Evolutionary conservation across 2,329 filamentous ascomycete genomes (phyloP).

Genomic region (Diaporthe aspalathi): DNA sequence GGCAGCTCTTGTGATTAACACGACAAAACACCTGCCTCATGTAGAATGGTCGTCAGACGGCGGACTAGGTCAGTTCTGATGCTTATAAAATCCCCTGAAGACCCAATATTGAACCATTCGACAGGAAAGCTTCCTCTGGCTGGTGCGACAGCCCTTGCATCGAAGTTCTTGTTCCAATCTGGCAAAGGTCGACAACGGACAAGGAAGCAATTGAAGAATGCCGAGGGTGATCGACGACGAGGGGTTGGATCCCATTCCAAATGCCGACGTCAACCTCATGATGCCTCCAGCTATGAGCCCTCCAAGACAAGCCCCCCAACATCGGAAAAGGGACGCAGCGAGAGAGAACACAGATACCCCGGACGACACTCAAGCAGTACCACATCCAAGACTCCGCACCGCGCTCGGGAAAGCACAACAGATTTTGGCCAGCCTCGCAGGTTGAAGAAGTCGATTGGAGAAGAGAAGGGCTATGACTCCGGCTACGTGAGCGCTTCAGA

Average conservation of each 20-base stretch:
- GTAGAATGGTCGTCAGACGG: conserved; percentile 31
- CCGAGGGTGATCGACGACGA: neutral
- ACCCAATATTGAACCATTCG: neutral
- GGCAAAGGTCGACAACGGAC: neutral
- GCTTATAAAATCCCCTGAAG: too few relatives aligned
- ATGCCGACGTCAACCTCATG: neutral
- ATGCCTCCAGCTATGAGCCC: neutral
- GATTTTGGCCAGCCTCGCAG: neutral
- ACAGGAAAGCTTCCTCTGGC: conserved; percentile 28
- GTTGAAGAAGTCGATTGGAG: neutral
- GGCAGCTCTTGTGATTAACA: conserved; percentile 21
- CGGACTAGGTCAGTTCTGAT: conserved; percentile 21
- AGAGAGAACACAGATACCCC: neutral
- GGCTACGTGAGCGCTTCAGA: conserved; percentile 19
- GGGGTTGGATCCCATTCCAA: neutral
- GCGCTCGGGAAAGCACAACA: neutral
- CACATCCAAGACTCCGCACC: neutral
- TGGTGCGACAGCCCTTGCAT: conserved; percentile 8
- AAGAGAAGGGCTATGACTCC: conserved; percentile 29
- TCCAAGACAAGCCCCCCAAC: neutral
- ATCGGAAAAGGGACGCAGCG: neutral
- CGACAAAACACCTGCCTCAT: conserved; percentile 30
- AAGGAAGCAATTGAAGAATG: neutral
- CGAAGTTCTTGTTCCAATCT: conserved; percentile 7
- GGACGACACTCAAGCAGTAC: neutral